Base-by-base conservation (phyloP, 495 filamentous ascomycete genomes). In the Aspergillus coremiiformis region DNA sequence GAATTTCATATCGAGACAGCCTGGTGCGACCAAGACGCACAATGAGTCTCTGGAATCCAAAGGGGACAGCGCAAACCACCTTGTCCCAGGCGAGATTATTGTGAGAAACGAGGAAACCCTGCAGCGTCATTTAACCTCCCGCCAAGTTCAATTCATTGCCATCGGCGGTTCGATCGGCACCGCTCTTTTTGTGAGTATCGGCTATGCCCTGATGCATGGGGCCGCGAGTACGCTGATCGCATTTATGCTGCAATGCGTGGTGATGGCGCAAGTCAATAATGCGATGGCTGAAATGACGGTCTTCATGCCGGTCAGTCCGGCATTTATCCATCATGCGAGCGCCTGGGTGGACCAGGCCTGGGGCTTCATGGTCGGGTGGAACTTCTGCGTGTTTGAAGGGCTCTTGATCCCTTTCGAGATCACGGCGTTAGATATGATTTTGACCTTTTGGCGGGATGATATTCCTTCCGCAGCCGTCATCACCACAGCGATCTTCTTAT, bases 351-450 rank as follows among this genome's bases (percentile, higher is more conserved):
- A 80, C 51, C 67, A 72, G 15, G 71, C 76, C 14, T 71, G 72
- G 62, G 77, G 77, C 8, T 79, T 78, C 53, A 71, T 71, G 54
- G 69, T 70, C 32, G 76, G 74, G 4, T 80, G 76, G 76, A 76
- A 79, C 51, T 89, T 88, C 60, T 68, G 86, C 51, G 78, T 86
- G 45, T 63, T 62, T 51, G 79, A 85, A 60, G 84, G 82, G 0
- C 74, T 79, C 20, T 63, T 84, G 3, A 80, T 89, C 15, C 85
- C 85, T 0, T 89, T 86, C 57, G 85, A 89, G 61, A 81, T 89
- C 39, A 77, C 78, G 4, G 84, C 85, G 10, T 77, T 85, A 55
- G 84, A 83, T 47, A 64, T 87, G 39, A 78, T 88, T 12, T 68
- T 88, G 15, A 74, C 74, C 11, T 89, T 77, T 55, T 89, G 85